Evolutionary conservation across 495 filamentous ascomycete genomes (phyloP), one percentile per base, ranked within the genome.

Genomic region (Chaetomidium leptoderma): DNA sequence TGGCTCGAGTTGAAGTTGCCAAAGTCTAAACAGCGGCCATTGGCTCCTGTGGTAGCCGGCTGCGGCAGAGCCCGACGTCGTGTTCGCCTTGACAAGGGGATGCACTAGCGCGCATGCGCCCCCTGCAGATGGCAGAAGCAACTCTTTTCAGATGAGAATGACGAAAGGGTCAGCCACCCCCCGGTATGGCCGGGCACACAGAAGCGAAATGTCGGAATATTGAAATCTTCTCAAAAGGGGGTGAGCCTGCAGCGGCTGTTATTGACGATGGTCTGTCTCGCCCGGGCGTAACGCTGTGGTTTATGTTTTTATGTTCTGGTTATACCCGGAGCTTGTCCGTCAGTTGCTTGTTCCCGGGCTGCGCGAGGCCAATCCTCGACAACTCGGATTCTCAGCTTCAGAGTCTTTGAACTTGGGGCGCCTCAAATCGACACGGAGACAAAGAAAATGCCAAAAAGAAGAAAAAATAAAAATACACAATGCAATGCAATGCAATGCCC

Each of bases 131-230:
- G 40, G n/a, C 40, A 44, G 40, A 44, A 44, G 40, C 40, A 44
- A 44, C 32, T 6, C 40, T 26, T 10, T 23, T 44, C 21, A 9
- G 40, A 24, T 14, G 21, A 14, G 40, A 16, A 10, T 13, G 21
- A 44, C 19, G 40, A 17, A 6, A 39, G 40, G 40, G 40, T 4
- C 17, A 37, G 21, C 21, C 33, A 37, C 19, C 19, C 19, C 40
- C 32, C 8, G 46, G 19, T 11, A 17, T 29, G 49, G 23, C 8
- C n/a, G 9, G 29, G 19, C 29, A 33, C 19, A 36, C 39, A 44
- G 39, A 55, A 55, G 52, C 52, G 52, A 45, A 30, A 45, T 55
- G 39, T 44, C 17, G 51, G 30, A 44, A 55, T 33, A 43, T 55
- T 43, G 39, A 45, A 51, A 21, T 2, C 16, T 23, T 19, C 3